phyloP scores from a whole-genome alignment of 768 basidiomycete genomes.

The Inosperma sp. region DNA sequence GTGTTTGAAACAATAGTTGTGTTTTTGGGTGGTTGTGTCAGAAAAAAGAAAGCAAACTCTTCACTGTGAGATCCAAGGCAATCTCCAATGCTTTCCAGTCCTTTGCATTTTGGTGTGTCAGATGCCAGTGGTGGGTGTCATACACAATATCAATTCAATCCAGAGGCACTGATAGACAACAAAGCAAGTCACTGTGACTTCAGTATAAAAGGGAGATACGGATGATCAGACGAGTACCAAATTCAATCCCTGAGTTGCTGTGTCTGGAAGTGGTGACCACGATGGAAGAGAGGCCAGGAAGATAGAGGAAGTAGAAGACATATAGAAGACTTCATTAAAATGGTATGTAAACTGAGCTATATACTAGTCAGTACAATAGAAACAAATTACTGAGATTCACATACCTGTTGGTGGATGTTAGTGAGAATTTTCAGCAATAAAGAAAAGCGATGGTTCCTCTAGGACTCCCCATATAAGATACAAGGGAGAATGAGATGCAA shows the following conservation, averaged over 20 bases:
- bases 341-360: constrained; percentile 1
- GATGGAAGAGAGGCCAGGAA: neutral
- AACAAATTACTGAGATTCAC: too few species aligned
- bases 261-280: neutral
- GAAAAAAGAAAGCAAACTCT: neutral
- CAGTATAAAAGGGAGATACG: constrained; percentile 1
- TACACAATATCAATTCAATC: neutral
- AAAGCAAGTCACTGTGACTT: constrained; percentile 1
- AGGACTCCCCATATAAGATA: too few species aligned
- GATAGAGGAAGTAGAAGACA: neutral
- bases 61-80: neutral
- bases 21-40: neutral
- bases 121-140: constrained; percentile 8
- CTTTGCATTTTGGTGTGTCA: constrained; percentile 4
- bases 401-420: too few species aligned
- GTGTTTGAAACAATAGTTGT: neutral
- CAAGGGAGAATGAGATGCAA: too few species aligned
- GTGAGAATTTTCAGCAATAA: too few species aligned
- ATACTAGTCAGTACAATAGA: neutral
- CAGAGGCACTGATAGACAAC: constrained; percentile 1
- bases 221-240: neutral
- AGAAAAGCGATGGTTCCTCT: too few species aligned
- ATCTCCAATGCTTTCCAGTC: constrained; percentile 11
- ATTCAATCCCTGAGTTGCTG: constrained; percentile 1
- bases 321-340: constrained; percentile 1